phyloP scores from a whole-genome alignment of 805 yeast genomes.

The Starmerella apis region DNA sequence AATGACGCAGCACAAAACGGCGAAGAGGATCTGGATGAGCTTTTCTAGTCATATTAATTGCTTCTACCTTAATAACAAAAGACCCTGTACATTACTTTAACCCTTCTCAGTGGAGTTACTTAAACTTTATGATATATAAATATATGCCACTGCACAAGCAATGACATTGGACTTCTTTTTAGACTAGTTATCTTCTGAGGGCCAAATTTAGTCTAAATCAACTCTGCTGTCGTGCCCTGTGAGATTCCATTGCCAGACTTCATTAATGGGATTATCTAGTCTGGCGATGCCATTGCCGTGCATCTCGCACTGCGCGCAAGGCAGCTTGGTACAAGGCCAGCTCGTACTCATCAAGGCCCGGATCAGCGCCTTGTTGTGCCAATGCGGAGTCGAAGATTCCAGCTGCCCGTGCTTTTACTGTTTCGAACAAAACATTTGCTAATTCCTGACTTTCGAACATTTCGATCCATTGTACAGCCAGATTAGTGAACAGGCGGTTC shows the following conservation, averaged over 20 bases:
- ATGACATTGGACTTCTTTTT: no score
- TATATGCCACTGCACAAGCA: no score
- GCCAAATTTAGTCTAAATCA: no score
- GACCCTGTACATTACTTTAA: no score
- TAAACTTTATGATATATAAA: no score
- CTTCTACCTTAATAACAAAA: no score
- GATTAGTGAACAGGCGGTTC: conserved; percentile 53
- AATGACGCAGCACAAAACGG: not conserved
- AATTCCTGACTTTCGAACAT: conserved; percentile 59
- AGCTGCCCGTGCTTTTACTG: conserved; percentile 56
- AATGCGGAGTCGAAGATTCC: conserved; percentile 63
- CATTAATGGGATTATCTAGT: not conserved
- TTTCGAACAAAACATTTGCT: conserved; percentile 38
- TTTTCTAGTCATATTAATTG: conserved; percentile 12
- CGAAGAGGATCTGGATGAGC: conserved; percentile 26
- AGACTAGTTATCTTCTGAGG: no score
- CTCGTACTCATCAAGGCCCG: conserved; percentile 37
- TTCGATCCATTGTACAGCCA: conserved; percentile 68
- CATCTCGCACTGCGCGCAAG: conserved; percentile 32
- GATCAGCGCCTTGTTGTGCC: conserved; percentile 37
- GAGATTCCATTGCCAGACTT: no score
- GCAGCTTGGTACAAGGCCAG: conserved; percentile 24
- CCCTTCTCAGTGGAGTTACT: no score
- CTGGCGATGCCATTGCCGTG: conserved; percentile 35
- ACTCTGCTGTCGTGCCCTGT: no score